phyloP scores from a whole-genome alignment of 1,139 yeast species.

The Meyerozyma carpophila region DNA sequence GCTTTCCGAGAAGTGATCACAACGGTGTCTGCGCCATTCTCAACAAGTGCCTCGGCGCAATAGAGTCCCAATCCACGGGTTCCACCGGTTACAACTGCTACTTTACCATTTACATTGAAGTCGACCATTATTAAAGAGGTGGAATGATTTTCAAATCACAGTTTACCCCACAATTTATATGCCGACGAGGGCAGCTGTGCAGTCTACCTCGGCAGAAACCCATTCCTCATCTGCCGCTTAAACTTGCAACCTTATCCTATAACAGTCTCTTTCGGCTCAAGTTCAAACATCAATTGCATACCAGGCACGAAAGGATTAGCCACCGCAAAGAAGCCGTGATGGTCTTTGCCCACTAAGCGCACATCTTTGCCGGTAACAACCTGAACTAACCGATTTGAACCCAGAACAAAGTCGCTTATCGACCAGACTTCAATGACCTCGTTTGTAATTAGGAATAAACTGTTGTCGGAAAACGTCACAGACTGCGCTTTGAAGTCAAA shows the following conservation, averaged over 20 bases:
- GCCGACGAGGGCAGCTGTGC: not conserved
- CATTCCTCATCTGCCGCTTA: not conserved
- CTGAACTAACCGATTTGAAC: conserved; percentile 56
- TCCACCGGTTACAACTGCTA: conserved; percentile 75
- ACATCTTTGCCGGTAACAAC: conserved; percentile 70
- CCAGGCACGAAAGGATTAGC: conserved; percentile 70
- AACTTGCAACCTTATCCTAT: not conserved
- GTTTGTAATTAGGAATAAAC: conserved; percentile 57
- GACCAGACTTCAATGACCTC: conserved; percentile 70
- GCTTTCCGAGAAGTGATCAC: conserved; percentile 65
- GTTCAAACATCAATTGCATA: conserved; percentile 49
- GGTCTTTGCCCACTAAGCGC: conserved; percentile 36
- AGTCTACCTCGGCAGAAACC: not conserved
- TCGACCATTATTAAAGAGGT: conserved; percentile 30
- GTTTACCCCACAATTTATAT: not conserved
- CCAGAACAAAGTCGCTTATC: conserved; percentile 46
- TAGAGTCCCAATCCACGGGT: conserved; percentile 69
- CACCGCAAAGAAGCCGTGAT: conserved; percentile 47
- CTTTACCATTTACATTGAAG: conserved; percentile 54
- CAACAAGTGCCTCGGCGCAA: conserved; percentile 62
- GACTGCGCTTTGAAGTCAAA: conserved; percentile 59
- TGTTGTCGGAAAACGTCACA: conserved; percentile 53
- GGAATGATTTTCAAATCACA: not conserved
- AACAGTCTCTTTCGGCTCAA: conserved; percentile 4
- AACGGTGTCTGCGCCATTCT: conserved; percentile 59